Evolutionary conservation across 176 grass and related monocot species (phyloP), one percentile per base, ranked within the genome.

Genomic region (Oryza nivara): DNA sequence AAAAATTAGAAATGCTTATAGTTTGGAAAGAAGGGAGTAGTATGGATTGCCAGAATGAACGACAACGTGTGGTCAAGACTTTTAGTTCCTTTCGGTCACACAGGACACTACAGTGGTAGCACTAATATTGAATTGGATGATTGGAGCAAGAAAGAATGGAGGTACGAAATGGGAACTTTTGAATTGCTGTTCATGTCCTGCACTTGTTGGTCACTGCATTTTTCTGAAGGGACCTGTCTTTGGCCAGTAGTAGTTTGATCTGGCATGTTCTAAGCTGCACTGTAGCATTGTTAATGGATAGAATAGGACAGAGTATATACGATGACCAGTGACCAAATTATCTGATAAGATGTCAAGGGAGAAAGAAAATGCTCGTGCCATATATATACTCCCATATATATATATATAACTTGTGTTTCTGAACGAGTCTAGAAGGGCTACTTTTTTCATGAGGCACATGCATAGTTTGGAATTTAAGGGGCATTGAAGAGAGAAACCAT

Each of bases 381-480:
- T 41, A 41, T 41, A 41, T 41, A 8, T 22, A 61, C 56, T 22
- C 36, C 36, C 6, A 23, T 23, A 23, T 23, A 23, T 23, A 23
- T 61, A 61, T 22, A 10, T 58, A 40, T 61, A 48, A 73, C 19
- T 12, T 11, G 38, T 11, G 26, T 19, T 28, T 82, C 38, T 13
- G 67, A 78, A 23, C 25, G 34, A 77, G 45, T 81, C 77, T 68
- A 60, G 70, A 56, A 67, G 35, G 7, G 70, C 60, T 66, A 40
- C 22, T 38, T 74, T 38, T 74, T 83, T 82, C 26, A 25, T 20
- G 14, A 60, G 43, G 48, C 46, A 60, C 20, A 86, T 86, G 63
- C 60, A 51, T 65, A 71, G 81, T 76, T 79, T 79, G 80, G 81
- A 78, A 78, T 68, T 19, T 66, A 83, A 74, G 26, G 13, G 19